Percentiles rank a stretch among this genome's conserved stretches.
phyloP scores from a whole-genome alignment of 192 early-diverging fungal genomes.

The Coemansia javaensis region DNA sequence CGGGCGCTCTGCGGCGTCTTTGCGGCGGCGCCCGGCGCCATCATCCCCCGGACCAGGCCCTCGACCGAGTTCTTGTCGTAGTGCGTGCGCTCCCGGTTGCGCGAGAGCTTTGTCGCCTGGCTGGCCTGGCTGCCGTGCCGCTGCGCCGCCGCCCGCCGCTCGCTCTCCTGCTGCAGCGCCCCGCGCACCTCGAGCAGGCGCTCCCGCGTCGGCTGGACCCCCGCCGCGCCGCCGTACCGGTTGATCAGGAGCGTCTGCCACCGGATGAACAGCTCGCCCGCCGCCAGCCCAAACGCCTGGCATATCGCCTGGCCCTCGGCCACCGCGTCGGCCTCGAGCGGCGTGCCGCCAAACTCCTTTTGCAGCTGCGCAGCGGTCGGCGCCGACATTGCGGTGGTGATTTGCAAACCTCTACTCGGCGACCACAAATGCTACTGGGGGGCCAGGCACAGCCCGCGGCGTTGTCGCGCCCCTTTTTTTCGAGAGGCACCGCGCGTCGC shows the following conservation, averaged over 20 bases:
- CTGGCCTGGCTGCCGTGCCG: slow-evolving; percentile 13
- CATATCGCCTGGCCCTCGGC: slow-evolving; percentile 42
- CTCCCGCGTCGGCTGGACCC: slow-evolving; percentile 37
- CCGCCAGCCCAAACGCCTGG: slow-evolving; percentile 27
- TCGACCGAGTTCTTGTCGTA: slow-evolving; percentile 48
- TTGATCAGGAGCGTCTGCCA: slow-evolving; percentile 49
- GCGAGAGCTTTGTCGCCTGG: slow-evolving; percentile 23
- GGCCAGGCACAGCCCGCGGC: no score
- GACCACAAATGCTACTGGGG: slow-evolving; percentile 2
- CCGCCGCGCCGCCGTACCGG: slow-evolving; percentile 26
- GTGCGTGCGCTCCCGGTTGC: slow-evolving; percentile 36
- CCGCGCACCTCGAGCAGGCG: slow-evolving; percentile 36
- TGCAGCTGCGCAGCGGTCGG: slow-evolving; percentile 26
- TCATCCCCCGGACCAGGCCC: slow-evolving; percentile 44
- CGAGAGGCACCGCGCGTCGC: background rate
- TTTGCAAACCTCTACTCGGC: background rate
- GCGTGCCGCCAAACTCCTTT: slow-evolving; percentile 22
- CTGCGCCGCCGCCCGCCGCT: slow-evolving; percentile 25
- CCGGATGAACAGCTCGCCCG: slow-evolving; percentile 41
- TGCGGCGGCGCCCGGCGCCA: slow-evolving; percentile 32
- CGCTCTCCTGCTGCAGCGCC: slow-evolving; percentile 31
- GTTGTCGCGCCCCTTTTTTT: no score
- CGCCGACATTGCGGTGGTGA: slow-evolving; percentile 7
- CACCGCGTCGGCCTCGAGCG: slow-evolving; percentile 38
- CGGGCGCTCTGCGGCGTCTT: slow-evolving; percentile 38